A percentile compares a stretch with the other conserved stretches of the same genome.
phyloP scores from a whole-genome alignment of 805 yeast genomes.

The Starmera quercuum region DNA sequence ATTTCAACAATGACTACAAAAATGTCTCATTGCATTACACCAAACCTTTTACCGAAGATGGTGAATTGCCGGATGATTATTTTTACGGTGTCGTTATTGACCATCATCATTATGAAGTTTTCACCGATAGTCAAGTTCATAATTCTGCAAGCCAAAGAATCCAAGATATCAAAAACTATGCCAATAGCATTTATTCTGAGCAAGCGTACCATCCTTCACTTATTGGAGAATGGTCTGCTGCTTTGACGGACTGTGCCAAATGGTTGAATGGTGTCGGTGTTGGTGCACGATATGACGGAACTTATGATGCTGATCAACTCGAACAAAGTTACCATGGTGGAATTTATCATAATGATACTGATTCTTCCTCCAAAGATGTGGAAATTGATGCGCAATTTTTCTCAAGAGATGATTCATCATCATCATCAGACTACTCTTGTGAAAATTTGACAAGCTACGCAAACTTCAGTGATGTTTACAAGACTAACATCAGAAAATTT shows the following conservation, averaged over 20 bases:
- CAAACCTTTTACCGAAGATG: constrained; percentile 24
- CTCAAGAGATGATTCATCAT: neutral
- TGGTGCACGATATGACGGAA: constrained; percentile 56
- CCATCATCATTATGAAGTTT: constrained; percentile 89
- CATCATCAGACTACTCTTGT: neutral
- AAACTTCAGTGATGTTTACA: constrained; percentile 36
- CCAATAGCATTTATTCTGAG: constrained; percentile 15
- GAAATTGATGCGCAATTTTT: no score
- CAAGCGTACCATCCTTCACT: constrained; percentile 42
- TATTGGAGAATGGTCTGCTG: constrained; percentile 68
- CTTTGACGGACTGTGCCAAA: constrained; percentile 60
- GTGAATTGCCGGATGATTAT: constrained; percentile 26
- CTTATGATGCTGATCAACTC: constrained; percentile 22
- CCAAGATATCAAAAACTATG: constrained; percentile 26
- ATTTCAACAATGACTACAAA: constrained; percentile 24
- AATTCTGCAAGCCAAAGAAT: constrained; percentile 27
- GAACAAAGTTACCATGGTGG: constrained; percentile 1
- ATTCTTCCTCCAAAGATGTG: neutral
- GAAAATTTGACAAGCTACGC: constrained; percentile 20
- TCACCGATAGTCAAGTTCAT: constrained; percentile 53
- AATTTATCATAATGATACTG: neutral
- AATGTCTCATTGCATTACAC: constrained; percentile 24
- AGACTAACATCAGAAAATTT: constrained; percentile 39
- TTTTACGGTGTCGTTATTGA: constrained; percentile 65
- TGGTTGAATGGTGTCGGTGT: constrained; percentile 66